Percentiles rank a stretch among this genome's conserved stretches.
Evolutionary conservation across 2,329 filamentous ascomycete species (phyloP).

Genomic region (Neonectria neomacrospora): DNA sequence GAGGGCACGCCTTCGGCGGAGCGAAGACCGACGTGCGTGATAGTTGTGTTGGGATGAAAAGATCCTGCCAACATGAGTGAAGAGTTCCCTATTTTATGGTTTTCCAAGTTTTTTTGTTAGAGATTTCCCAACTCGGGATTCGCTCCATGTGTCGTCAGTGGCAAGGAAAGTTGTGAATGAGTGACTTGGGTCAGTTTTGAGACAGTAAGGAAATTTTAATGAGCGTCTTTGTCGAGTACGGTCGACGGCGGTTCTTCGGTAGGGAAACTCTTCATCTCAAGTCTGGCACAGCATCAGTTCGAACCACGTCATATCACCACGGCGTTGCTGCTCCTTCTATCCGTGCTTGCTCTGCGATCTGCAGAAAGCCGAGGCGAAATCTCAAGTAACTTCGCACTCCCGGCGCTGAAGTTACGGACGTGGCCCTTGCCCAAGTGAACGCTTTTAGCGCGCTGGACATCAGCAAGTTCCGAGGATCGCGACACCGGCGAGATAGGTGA

Average conservation of each 20-base stretch:
- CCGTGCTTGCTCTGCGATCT: slow-evolving; percentile 57
- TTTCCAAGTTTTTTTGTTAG: slow-evolving; percentile 39
- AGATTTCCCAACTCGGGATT: slow-evolving; percentile 16
- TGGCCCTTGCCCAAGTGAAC: slow-evolving; percentile 74
- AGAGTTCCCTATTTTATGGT: slow-evolving; percentile 35
- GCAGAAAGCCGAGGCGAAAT: slow-evolving; percentile 67
- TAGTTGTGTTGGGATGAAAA: slow-evolving; percentile 10
- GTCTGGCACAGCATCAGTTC: slow-evolving; percentile 30
- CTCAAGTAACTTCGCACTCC: slow-evolving; percentile 79
- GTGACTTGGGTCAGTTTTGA: slow-evolving; percentile 47
- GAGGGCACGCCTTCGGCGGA: slow-evolving; percentile 19
- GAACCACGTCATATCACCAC: slow-evolving; percentile 32
- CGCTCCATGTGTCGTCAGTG: slow-evolving; percentile 24
- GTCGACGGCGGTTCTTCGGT: slow-evolving; percentile 18
- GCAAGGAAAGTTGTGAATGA: slow-evolving; percentile 49
- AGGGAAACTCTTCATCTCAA: slow-evolving; percentile 41
- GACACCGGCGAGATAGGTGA: slow-evolving; percentile 43
- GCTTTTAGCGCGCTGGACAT: slow-evolving; percentile 74
- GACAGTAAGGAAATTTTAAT: slow-evolving; percentile 36
- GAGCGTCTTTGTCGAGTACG: slow-evolving; percentile 34
- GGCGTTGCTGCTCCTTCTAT: slow-evolving; percentile 43
- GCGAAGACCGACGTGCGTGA: slow-evolving; percentile 11
- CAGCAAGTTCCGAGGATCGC: slow-evolving; percentile 49
- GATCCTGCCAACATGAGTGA: slow-evolving; percentile 26
- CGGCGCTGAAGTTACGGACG: slow-evolving; percentile 78